Evolutionary conservation across 805 yeast genomes (phyloP), one percentile per base, ranked within the genome.

Genomic region (Schizosaccharomyces japonicus): DNA sequence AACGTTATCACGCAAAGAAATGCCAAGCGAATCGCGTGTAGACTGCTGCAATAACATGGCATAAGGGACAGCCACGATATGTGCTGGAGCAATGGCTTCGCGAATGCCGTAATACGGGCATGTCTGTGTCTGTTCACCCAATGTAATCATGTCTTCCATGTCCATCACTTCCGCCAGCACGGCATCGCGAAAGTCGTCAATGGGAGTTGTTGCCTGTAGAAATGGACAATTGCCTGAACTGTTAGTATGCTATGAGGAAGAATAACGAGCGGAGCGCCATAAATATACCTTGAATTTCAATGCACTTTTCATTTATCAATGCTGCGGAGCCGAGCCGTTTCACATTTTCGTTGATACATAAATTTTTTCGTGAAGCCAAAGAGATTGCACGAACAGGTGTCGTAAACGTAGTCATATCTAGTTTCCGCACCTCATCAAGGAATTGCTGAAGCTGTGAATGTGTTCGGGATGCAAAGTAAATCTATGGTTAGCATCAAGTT

Each of bases 371-470:
- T 0, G 95, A 82, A 0, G 82, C 94, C 27, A 85, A 55, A 0
- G 95, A 78, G 4, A 79, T 55, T 53, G 72, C 79, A 55, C 82
- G 80, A 4, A 72, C 42, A 27, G 46, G 32, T 4, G 23, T 45
- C 33, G 13, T 50, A 61, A 49, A 75, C 0, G 92, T 70, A 2
- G 79, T 78, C 49, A 82, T 77, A 0, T 62, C 52, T 0, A 92
- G 73, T 23, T 78, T 56, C 40, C 66, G 58, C 33, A 85, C 60
- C 54, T 87, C 95, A 13, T 72, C 70, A 0, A 83, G 72, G 56
- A 85, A 80, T 57, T 85, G 96, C 32, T 67, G 66, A 42, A 85
- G 63, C 58, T 85, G 96, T 0, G 95, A 81, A 56, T 85, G 95
- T 0, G 96, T 85, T 60, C 96, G 66, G 1, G 95, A 82, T 0